phyloP scores from a whole-genome alignment of 441 rosid genomes.

The Rhodomyrtus psidioides region DNA sequence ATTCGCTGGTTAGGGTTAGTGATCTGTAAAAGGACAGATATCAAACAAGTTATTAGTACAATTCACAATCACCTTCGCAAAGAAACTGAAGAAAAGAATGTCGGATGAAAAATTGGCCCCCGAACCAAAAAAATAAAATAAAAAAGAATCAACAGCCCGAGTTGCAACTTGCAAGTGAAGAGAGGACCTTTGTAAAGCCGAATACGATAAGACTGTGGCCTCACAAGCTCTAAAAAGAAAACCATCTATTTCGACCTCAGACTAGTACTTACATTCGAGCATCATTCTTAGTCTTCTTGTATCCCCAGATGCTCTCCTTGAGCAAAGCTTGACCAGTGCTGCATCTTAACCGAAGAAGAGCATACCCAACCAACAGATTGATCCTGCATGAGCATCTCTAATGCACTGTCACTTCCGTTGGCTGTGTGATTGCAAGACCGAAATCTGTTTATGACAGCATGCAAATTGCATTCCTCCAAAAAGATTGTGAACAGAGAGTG shows the following conservation, averaged over 20 bases:
- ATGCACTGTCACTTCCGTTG: not conserved
- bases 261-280: not conserved
- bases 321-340: not conserved
- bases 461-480: not conserved
- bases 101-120: not conserved
- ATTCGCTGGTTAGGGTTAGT: not conserved
- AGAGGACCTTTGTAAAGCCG: not conserved
- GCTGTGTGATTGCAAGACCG: not conserved
- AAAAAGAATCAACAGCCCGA: not conserved
- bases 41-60: not conserved
- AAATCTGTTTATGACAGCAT: not conserved
- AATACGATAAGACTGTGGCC: not conserved
- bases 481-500: not conserved
- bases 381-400: not conserved
- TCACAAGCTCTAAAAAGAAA: not conserved
- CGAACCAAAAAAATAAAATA: not conserved
- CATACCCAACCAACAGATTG: not conserved
- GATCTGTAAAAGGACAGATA: not conserved
- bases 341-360: not conserved
- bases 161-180: not conserved
- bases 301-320: not conserved
- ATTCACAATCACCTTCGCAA: not conserved
- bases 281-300: not conserved
- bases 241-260: not conserved
- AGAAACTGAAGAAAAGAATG: not conserved